Conservation (phyloP, 148 eudicot genomes). For the Chenopodium berlandieri region DNA sequence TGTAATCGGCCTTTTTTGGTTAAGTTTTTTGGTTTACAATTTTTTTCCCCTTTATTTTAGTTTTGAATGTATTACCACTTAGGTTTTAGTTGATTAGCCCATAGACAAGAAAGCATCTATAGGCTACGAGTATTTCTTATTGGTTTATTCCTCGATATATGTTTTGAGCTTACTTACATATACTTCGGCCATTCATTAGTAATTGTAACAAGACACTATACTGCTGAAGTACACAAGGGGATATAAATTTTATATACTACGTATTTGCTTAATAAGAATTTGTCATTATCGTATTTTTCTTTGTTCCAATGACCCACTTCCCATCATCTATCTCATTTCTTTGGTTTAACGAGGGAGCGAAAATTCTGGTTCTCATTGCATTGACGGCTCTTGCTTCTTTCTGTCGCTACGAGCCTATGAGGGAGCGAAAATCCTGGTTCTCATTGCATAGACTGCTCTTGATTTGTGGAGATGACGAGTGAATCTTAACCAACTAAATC, state of each 20-base stretch:
- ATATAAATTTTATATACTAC: slow-evolving; percentile 1
- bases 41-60: slow-evolving; percentile 13
- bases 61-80: slow-evolving; percentile 22
- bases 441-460: slow-evolving; percentile 15
- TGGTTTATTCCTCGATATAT: slow-evolving; percentile 25
- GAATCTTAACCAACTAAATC: slow-evolving; percentile 7
- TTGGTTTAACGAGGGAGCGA: not conserved
- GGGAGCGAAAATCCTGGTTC: slow-evolving; percentile 6
- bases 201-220: slow-evolving; percentile 30
- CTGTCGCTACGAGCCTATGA: not conserved
- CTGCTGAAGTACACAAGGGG: slow-evolving; percentile 25
- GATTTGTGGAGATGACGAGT: not conserved
- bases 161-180: slow-evolving; percentile 26
- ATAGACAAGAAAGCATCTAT: slow-evolving; percentile 32
- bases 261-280: slow-evolving; percentile 20
- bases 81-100: slow-evolving; percentile 31
- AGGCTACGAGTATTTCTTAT: slow-evolving; percentile 26
- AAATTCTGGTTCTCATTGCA: slow-evolving; percentile 14
- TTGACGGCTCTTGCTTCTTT: slow-evolving; percentile 17
- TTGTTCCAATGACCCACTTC: not conserved
- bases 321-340: too few species aligned
- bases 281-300: not conserved
- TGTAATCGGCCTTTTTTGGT: slow-evolving; percentile 28
- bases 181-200: slow-evolving; percentile 35
- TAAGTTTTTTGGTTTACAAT: slow-evolving; percentile 10